phyloP scores from a whole-genome alignment of 805 yeast genomes.

The Kluyveromyces starmeri region DNA sequence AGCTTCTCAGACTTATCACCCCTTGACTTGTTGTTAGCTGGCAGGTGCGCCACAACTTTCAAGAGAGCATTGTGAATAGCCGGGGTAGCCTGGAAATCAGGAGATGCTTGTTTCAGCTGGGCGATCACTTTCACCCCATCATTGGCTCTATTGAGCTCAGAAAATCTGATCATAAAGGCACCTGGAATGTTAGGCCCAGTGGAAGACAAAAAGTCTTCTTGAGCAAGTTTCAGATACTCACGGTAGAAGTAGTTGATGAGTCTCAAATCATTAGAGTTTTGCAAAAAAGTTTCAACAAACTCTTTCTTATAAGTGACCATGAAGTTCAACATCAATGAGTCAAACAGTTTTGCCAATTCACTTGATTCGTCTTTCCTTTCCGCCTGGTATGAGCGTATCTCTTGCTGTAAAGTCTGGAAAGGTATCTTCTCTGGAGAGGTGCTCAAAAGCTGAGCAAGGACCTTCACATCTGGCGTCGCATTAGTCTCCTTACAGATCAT shows the following conservation, averaged over 20 bases:
- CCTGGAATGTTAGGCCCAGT: slow-evolving; percentile 4
- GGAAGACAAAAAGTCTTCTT: background rate
- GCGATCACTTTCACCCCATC: slow-evolving; percentile 16
- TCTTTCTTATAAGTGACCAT: background rate
- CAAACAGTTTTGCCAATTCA: background rate
- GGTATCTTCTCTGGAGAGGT: background rate
- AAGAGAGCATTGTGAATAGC: slow-evolving; percentile 10
- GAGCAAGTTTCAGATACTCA: background rate
- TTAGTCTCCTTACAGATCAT: slow-evolving; percentile 13
- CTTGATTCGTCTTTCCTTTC: background rate
- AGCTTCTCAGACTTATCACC: slow-evolving; percentile 5
- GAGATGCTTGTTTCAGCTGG: slow-evolving; percentile 13
- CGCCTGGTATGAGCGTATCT: background rate
- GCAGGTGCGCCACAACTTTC: slow-evolving; percentile 18
- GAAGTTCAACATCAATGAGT: background rate
- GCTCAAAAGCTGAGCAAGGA: slow-evolving; percentile 17
- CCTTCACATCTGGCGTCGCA: slow-evolving; percentile 12
- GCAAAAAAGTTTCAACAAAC: background rate
- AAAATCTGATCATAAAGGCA: slow-evolving; percentile 19
- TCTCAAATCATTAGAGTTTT: slow-evolving; percentile 1
- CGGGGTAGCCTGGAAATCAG: slow-evolving; percentile 6
- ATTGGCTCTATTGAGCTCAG: slow-evolving; percentile 12
- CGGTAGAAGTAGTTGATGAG: slow-evolving; percentile 1
- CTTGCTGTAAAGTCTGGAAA: background rate
- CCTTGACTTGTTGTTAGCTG: slow-evolving; percentile 4